phyloP scores from a whole-genome alignment of 176 grass and related monocot genomes.

The Lolium perenne region DNA sequence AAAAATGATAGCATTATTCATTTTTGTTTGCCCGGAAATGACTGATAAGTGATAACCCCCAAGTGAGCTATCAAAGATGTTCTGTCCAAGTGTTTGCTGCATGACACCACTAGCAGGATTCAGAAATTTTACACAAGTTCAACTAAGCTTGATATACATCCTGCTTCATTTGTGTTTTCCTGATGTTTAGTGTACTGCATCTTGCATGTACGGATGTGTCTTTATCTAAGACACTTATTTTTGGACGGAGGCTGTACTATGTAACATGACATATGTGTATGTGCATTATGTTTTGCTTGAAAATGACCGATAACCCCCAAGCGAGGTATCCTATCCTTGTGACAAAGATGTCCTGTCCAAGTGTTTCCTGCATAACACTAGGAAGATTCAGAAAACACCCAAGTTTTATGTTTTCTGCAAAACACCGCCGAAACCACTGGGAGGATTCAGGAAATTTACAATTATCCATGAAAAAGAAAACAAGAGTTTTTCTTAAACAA shows the following conservation, averaged over 20 bases:
- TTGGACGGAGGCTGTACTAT: too few relatives aligned
- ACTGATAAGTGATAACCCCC: conserved; percentile 25
- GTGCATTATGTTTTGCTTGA: conserved; percentile 25
- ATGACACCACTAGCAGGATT: neutral
- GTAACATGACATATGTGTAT: too few relatives aligned
- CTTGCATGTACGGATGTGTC: neutral
- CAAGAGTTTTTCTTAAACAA: neutral
- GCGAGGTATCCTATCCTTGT: neutral
- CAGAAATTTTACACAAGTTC: neutral
- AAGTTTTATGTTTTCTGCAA: neutral
- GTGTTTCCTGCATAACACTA: neutral
- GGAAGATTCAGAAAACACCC: neutral
- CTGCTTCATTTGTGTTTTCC: neutral
- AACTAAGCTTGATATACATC: neutral
- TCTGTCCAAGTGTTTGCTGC: neutral
- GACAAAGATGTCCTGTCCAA: neutral
- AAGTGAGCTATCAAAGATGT: neutral
- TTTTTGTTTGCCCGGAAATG: conserved; percentile 34
- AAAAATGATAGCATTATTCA: neutral
- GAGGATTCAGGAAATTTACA: conserved; percentile 10
- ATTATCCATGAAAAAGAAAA: neutral
- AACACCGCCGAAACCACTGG: neutral
- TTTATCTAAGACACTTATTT: too few relatives aligned
- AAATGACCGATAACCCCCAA: conserved; percentile 29
- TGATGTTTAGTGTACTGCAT: neutral